A percentile compares a stretch with the other conserved stretches of the same genome.
Evolutionary conservation across 148 eudicot genomes (phyloP).

Genomic region (Pharnaceum exiguum): DNA sequence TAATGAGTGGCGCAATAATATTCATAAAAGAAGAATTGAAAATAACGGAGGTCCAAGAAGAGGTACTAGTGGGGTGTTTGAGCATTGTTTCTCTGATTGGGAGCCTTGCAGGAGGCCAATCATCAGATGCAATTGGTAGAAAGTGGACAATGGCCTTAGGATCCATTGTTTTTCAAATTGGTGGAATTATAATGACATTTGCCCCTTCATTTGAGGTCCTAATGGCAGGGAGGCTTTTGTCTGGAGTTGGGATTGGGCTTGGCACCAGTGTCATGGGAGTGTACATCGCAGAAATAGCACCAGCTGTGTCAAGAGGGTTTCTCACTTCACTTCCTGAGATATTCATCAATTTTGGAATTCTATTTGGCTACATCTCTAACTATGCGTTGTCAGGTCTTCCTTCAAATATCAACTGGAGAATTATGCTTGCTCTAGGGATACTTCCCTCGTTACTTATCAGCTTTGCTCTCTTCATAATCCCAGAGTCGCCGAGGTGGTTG

Average conservation of each 20-base stretch:
- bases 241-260: slow-evolving; percentile 77
- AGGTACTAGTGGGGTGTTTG: slow-evolving; percentile 59
- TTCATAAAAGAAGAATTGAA: slow-evolving; percentile 68
- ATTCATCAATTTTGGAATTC: slow-evolving; percentile 72
- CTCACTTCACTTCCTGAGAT: slow-evolving; percentile 84
- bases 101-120: slow-evolving; percentile 60
- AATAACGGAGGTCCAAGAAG: slow-evolving; percentile 65
- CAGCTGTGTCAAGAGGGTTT: slow-evolving; percentile 56
- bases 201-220: slow-evolving; percentile 52
- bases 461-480: slow-evolving; percentile 63
- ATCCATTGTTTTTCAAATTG: slow-evolving; percentile 54
- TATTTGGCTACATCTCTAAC: slow-evolving; percentile 75
- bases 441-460: slow-evolving; percentile 72
- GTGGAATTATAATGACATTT: slow-evolving; percentile 67
- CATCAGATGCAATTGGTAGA: slow-evolving; percentile 70
- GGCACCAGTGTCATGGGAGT: slow-evolving; percentile 81
- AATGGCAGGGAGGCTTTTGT: slow-evolving; percentile 61
- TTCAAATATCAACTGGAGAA: slow-evolving; percentile 59
- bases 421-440: slow-evolving; percentile 81
- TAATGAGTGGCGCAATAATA: slow-evolving; percentile 82
- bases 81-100: slow-evolving; percentile 62
- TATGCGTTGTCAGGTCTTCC: slow-evolving; percentile 74
- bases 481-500: slow-evolving; percentile 89
- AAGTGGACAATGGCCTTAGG: slow-evolving; percentile 84
- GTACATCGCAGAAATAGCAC: slow-evolving; percentile 82